Conservation (phyloP, 805 yeast species). For the Sugiyamaella qingdaonensis region DNA sequence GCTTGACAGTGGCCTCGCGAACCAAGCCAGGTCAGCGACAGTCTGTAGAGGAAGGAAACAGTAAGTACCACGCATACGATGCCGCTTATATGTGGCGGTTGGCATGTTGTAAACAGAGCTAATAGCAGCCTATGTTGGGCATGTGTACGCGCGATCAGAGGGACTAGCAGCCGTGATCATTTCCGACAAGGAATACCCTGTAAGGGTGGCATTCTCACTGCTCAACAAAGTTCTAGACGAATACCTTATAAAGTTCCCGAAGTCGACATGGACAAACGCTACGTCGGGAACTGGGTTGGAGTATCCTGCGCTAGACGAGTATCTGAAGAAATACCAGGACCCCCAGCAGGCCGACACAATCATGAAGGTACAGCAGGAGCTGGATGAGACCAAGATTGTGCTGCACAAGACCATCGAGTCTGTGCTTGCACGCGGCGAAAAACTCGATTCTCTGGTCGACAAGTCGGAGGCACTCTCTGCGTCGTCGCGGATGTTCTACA, state of each 20-base stretch:
- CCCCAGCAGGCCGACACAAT: conserved; percentile 96
- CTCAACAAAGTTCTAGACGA: conserved; percentile 89
- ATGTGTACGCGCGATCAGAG: conserved; percentile 83
- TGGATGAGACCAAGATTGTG: conserved; percentile 95
- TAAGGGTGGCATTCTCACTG: conserved; percentile 91
- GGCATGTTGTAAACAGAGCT: background rate
- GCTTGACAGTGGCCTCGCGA: conserved; percentile 85
- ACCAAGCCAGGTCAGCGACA: conserved; percentile 90
- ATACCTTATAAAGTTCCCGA: conserved; percentile 77
- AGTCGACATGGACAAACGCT: conserved; percentile 55
- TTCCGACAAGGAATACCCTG: conserved; percentile 94
- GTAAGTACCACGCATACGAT: background rate
- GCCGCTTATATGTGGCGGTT: background rate
- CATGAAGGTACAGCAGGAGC: conserved; percentile 95
- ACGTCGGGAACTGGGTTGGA: conserved; percentile 42
- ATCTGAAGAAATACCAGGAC: conserved; percentile 84
- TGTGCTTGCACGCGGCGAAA: conserved; percentile 94
- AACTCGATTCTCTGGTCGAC: conserved; percentile 87
- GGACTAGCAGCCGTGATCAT: conserved; percentile 89
- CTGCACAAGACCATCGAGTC: conserved; percentile 93
- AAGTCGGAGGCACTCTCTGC: conserved; percentile 90
- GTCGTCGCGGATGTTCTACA: conserved; percentile 89
- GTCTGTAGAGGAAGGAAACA: conserved; percentile 78
- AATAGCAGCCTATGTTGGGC: conserved; percentile 65
- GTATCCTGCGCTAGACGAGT: conserved; percentile 60